Base-by-base conservation (phyloP, 108 stramenopile species). In the Cyclotella cryptica region DNA sequence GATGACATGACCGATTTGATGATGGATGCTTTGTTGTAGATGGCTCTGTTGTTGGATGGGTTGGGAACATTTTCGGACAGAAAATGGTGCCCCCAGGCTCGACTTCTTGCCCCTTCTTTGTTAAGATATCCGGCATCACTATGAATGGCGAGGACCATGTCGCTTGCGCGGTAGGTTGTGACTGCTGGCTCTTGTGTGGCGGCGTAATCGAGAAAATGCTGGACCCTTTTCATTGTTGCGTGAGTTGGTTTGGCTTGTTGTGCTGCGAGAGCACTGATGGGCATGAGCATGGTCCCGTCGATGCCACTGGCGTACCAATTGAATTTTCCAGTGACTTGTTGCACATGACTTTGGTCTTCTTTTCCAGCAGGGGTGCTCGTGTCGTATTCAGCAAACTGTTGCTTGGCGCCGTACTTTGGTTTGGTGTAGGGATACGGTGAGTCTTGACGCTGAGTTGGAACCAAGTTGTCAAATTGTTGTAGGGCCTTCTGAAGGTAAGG, bases 391-490 rank as follows among this genome's bases (percentile, higher is more conserved):
- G 76, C 65, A 26, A 46, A 74, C 71, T 88, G 88, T 40, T 66
- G 43, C 57, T 72, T 72, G 24, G 78, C 66, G n/a, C 88, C 86
- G 69, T 85, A 89, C 13, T 30, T 51, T 39, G 85, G 85, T 28
- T 26, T 18, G 43, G 26, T 28, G 24, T 75, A 64, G n/a, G 57
- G 72, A 69, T 71, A 44, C 24, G 85, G 89, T 15, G 67, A 68
- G 52, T 68, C 69, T 64, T 87, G 72, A 5, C 81, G 78, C 24
- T 59, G 21, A 1, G 57, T 15, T 22, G 84, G 88, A 0, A 69
- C 44, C 0, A 61, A 0, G n/a, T 61, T 61, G n/a, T 61, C 60
- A 30, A 61, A 61, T 39, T 61, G 60, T 13, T 35, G 29, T 1
- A 61, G 60, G 10, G 64, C 64, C 14, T 65, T 65, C 21, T 47